phyloP scores from a whole-genome alignment of 108 stramenopile genomes.

The Pseudonitzschia multistriata region DNA sequence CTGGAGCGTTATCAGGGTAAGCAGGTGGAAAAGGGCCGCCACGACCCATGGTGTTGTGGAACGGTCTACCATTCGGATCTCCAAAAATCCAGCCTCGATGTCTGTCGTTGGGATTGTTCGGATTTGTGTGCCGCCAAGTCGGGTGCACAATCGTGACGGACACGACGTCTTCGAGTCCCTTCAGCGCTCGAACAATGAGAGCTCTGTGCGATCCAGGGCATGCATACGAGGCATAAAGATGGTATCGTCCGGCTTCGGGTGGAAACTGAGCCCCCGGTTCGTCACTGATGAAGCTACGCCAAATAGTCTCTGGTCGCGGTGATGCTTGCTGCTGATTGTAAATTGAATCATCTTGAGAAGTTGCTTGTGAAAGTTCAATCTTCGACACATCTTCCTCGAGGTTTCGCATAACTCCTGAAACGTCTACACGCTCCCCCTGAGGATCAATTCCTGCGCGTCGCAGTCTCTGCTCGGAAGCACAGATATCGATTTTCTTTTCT shows the following conservation, averaged over 20 bases:
- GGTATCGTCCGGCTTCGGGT: slow-evolving; percentile 72
- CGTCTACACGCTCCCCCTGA: neutral
- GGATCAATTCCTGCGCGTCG: slow-evolving; percentile 8
- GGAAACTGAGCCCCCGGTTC: slow-evolving; percentile 66
- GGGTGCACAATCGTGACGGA: slow-evolving; percentile 83
- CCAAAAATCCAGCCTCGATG: slow-evolving; percentile 96
- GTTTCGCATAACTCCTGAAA: neutral
- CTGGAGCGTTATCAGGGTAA: slow-evolving; percentile 73
- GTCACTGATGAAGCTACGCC: slow-evolving; percentile 51
- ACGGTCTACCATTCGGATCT: slow-evolving; percentile 50
- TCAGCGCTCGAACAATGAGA: slow-evolving; percentile 78
- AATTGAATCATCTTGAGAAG: neutral
- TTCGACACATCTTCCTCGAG: no score
- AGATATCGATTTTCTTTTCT: slow-evolving; percentile 8
- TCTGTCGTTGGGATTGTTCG: slow-evolving; percentile 62
- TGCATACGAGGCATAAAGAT: slow-evolving; percentile 72
- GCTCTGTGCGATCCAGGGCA: slow-evolving; percentile 86
- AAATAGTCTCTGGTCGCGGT: slow-evolving; percentile 45
- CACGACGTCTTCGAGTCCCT: slow-evolving; percentile 90
- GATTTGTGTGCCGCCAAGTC: slow-evolving; percentile 80
- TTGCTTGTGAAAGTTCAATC: neutral
- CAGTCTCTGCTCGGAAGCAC: slow-evolving; percentile 11
- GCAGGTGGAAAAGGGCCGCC: slow-evolving; percentile 75
- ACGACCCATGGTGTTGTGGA: slow-evolving; percentile 64
- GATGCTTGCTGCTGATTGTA: neutral